These are phyloP conservation scores for Orychophragmus violaceus DNA, from an alignment of 345 rosid genomes.

Conservation along the genomic window DNA sequence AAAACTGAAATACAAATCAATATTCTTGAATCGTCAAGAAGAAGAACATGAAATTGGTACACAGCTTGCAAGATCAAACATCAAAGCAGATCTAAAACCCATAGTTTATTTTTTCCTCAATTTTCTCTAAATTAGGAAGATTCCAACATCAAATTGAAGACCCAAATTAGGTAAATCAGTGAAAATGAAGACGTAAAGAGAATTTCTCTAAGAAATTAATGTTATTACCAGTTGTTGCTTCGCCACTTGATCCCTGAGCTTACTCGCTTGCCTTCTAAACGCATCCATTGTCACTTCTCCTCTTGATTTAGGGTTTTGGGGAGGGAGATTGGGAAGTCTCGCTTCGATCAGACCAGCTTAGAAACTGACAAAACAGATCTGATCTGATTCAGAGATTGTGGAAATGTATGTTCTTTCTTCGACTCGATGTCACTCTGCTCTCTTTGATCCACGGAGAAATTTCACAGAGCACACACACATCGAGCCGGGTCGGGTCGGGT, in stretches of 20 bases:
- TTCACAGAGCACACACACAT: no score
- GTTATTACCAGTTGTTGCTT: slow-evolving; percentile 58
- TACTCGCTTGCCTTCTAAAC: slow-evolving; percentile 86
- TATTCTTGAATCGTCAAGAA: not conserved
- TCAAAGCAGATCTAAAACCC: not conserved
- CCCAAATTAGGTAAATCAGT: not conserved
- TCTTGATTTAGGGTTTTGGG: not conserved
- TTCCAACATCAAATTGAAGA: not conserved
- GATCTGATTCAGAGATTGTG: slow-evolving; percentile 14
- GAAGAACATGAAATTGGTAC: not conserved
- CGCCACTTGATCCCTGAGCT: slow-evolving; percentile 90
- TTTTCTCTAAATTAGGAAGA: not conserved
- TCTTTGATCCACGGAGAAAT: slow-evolving; percentile 8
- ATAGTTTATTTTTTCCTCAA: not conserved
- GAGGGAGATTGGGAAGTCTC: not conserved
- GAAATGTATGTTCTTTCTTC: slow-evolving; percentile 14
- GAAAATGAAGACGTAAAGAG: no score
- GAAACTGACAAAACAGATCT: slow-evolving; percentile 8
- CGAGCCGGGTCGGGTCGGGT: slow-evolving; percentile 19
- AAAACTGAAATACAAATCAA: not conserved
- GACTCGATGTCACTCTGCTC: slow-evolving; percentile 19
- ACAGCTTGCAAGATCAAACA: not conserved
- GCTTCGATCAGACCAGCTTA: not conserved
- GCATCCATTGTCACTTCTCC: slow-evolving; percentile 54
- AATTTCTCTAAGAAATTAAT: no score